Conservation (phyloP, 306 rosid species). For the Vigna radiata region DNA sequence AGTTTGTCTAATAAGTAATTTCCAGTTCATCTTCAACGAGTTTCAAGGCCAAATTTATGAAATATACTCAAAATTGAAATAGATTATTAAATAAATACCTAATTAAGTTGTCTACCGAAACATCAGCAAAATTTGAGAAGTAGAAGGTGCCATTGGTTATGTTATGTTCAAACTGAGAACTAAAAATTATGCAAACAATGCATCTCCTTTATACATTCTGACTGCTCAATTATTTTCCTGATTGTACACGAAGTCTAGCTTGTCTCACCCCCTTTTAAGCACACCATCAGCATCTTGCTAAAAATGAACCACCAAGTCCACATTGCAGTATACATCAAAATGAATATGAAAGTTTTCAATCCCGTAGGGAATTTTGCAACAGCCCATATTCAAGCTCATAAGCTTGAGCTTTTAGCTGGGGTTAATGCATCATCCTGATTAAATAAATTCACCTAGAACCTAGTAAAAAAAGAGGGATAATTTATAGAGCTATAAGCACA, state of each 20-base stretch:
- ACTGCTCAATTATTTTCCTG: neutral
- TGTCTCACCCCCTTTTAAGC: neutral
- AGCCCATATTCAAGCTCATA: neutral
- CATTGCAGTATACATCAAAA: neutral
- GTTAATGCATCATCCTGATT: neutral
- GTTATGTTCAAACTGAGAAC: neutral
- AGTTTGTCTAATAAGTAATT: neutral
- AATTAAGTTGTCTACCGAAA: neutral
- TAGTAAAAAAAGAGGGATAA: neutral
- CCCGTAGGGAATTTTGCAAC: neutral
- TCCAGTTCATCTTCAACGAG: neutral
- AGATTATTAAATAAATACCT: neutral
- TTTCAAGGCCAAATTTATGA: neutral
- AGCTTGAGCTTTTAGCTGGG: neutral
- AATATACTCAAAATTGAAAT: neutral
- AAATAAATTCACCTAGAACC: neutral
- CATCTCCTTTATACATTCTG: slow-evolving; percentile 4
- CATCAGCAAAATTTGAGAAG: neutral
- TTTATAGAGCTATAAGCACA: neutral
- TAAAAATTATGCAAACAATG: neutral
- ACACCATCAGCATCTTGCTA: neutral
- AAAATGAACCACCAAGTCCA: neutral
- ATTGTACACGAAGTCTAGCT: neutral
- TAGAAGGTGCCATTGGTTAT: neutral
- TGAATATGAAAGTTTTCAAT: slow-evolving; percentile 3